Base-by-base conservation (phyloP, 2,329 filamentous ascomycete genomes). In the Penicillium sclerotigenum region DNA sequence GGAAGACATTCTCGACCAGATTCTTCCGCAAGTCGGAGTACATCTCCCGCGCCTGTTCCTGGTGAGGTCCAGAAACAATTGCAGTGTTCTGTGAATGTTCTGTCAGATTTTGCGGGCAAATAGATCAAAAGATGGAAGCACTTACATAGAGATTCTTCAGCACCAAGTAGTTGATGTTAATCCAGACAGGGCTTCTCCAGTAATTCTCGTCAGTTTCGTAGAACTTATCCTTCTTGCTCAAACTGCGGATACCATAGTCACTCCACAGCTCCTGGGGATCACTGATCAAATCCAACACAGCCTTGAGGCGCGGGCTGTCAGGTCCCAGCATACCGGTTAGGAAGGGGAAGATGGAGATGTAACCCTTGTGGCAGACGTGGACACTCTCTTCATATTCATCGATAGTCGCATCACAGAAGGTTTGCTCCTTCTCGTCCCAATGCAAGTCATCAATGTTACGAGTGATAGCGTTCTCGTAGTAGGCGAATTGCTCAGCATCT, bases 171-270 rank as follows among this genome's bases (percentile, higher is more conserved):
- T 97, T 97, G 63, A 97, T 91, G 70, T 94, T 94, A 69, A 97
- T 89, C 93, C 93, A 97, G 24, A 97, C 83, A 0, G 94, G 91
- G 61, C 90, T 89, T 59, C 91, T 84, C 93, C 94, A 99, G 79
- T 99, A 99, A 74, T 99, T 97, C 78, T 99, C 94, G 2, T 81
- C 90, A 0, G 91, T 96, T 38, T 88, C 91, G 73, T 97, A 97
- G 59, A 91, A 84, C 67, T 87, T 80, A 68, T 93, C 88, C 66
- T 85, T 85, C 76, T 88, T 88, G 76, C 91, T 96, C 73, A 99
- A 74, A 74, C 91, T 96, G 58, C 93, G 83, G 59, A 99, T 83
- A n/a, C 94, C 94, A 66, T 89, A 86, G 2, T 87, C 82, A 68
- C 89, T 96, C 86, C 92, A 97, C n/a, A 99, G 79, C 69, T 97